Percentiles rank a stretch among this genome's conserved stretches.
These are phyloP conservation scores for Colletotrichum viniferum DNA, from an alignment of 2,329 filamentous ascomycete species.

Conservation along the genomic window DNA sequence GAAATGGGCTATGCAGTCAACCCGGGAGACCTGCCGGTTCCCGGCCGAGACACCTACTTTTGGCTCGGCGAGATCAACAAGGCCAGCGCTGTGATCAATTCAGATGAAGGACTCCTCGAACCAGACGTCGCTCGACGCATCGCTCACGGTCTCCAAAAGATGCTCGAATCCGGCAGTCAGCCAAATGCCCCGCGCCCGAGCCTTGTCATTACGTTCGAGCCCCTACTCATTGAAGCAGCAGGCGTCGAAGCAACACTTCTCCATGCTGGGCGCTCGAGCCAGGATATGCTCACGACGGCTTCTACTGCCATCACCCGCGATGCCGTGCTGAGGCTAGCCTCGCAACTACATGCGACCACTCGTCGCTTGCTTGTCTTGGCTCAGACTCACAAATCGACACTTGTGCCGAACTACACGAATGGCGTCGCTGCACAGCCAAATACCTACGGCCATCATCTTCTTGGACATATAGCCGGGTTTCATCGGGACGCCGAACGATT, in stretches of 20 bases:
- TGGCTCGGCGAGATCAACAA: slow-evolving; percentile 19
- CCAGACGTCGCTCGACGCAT: background rate
- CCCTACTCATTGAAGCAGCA: slow-evolving; percentile 4
- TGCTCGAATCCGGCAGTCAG: background rate
- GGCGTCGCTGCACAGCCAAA: slow-evolving; percentile 16
- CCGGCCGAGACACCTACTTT: slow-evolving; percentile 10
- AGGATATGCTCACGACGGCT: slow-evolving; percentile 14
- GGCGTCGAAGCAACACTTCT: slow-evolving; percentile 12
- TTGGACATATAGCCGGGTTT: background rate
- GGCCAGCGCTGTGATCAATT: slow-evolving; percentile 15
- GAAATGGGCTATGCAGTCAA: background rate
- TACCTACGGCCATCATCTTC: slow-evolving; percentile 8
- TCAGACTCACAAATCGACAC: background rate
- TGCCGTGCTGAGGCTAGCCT: background rate
- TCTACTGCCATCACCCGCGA: slow-evolving; percentile 2
- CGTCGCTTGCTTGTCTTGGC: background rate
- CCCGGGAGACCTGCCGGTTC: background rate
- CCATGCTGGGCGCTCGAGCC: slow-evolving; percentile 16
- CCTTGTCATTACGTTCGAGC: slow-evolving; percentile 18
- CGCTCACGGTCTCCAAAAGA: background rate
- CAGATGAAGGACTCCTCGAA: slow-evolving; percentile 6
- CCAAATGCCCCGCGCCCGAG: background rate
- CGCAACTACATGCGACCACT: slow-evolving; percentile 4
- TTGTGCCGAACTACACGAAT: slow-evolving; percentile 12
- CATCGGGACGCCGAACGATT: slow-evolving; percentile 4